Evolutionary conservation across 345 rosid species (phyloP).

Genomic region (Salix brachista): DNA sequence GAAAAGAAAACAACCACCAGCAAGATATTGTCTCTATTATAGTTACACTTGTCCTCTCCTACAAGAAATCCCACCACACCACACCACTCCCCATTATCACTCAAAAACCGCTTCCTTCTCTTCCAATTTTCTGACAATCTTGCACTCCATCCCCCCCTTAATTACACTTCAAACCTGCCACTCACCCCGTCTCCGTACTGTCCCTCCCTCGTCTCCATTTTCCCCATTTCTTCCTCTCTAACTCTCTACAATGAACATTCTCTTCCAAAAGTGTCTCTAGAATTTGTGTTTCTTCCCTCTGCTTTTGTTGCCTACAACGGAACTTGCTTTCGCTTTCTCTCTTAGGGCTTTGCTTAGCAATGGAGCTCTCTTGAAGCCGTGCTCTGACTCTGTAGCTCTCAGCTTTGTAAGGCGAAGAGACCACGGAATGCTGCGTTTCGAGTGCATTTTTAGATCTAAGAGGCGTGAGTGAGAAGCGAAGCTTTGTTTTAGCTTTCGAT

Average conservation of each 20-base stretch:
- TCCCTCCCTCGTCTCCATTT: background rate
- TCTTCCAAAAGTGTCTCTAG: background rate
- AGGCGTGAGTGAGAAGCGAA: background rate
- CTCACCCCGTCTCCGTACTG: background rate
- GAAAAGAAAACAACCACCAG: conserved; percentile 2
- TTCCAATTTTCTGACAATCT: background rate
- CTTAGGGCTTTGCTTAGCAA: background rate
- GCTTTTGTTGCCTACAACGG: background rate
- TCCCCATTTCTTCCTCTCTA: background rate
- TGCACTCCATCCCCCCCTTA: background rate
- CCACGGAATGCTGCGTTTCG: background rate
- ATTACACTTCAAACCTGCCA: conserved; percentile 13
- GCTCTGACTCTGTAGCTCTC: background rate
- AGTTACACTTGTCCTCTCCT: conserved; percentile 6
- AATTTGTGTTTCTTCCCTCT: background rate
- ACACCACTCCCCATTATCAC: background rate
- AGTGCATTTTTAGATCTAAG: conserved; percentile 16
- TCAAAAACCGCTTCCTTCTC: background rate
- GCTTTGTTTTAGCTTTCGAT: conserved; percentile 12
- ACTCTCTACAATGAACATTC: background rate
- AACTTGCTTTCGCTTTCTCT: background rate
- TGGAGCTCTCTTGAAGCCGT: background rate
- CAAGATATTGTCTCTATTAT: background rate
- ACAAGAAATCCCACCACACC: conserved; percentile 4
- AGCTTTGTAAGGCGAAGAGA: background rate